Conservation (phyloP, 768 basidiomycete genomes). For the Gloeostereum incarnatum region DNA sequence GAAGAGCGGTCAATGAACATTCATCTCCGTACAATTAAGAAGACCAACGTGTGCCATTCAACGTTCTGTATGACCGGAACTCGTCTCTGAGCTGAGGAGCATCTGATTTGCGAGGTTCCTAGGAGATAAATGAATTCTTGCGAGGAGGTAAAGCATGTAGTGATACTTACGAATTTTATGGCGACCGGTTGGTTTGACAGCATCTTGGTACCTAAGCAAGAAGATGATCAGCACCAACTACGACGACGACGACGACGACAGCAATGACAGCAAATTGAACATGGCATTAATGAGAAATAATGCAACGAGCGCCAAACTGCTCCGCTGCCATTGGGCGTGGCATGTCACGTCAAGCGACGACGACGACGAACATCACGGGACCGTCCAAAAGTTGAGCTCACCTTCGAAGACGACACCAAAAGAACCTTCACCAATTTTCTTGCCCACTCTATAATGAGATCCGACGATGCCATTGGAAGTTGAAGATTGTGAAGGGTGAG, state of each 20-base stretch:
- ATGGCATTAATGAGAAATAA: no score
- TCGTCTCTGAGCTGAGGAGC: constrained; percentile 97
- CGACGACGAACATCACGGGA: not conserved
- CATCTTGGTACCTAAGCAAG: constrained; percentile 88
- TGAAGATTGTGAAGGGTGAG: constrained; percentile 55
- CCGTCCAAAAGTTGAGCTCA: constrained; percentile 22
- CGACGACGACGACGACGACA: no score
- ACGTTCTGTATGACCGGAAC: constrained; percentile 92
- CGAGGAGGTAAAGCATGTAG: constrained; percentile 2
- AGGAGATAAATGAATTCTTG: constrained; percentile 8
- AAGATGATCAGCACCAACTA: no score
- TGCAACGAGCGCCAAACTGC: no score
- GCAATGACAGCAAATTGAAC: no score
- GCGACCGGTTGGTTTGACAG: constrained; percentile 83
- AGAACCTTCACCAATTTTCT: constrained; percentile 99
- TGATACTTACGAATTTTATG: constrained; percentile 83
- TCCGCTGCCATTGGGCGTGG: no score
- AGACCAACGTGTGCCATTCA: constrained; percentile 81
- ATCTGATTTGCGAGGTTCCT: constrained; percentile 96
- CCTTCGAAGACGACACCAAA: constrained; percentile 98
- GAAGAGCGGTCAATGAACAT: constrained; percentile 9
- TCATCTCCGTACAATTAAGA: constrained; percentile 5
- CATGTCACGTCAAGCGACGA: not conserved
- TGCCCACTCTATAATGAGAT: constrained; percentile 81
- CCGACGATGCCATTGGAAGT: constrained; percentile 70